These are phyloP conservation scores for Nicotiana sylvestris DNA, from an alignment of 257 asterid species.

Conservation along the genomic window DNA sequence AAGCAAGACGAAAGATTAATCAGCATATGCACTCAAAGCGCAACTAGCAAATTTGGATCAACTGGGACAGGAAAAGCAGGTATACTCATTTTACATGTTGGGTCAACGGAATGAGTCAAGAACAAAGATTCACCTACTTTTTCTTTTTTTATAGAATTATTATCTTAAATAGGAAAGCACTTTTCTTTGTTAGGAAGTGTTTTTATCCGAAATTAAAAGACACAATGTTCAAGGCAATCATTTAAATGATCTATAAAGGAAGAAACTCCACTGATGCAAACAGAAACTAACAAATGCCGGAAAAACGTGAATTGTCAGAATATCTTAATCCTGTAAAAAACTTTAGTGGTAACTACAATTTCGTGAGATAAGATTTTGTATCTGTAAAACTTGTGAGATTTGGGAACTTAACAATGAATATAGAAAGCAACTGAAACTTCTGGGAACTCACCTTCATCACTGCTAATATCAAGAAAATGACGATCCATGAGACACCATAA, in stretches of 20 bases:
- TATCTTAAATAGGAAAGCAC: not conserved
- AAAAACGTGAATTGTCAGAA: not conserved
- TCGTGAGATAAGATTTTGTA: not conserved
- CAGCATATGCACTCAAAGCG: not conserved
- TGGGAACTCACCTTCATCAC: slow-evolving; percentile 59
- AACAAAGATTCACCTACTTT: not conserved
- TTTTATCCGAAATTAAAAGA: not conserved
- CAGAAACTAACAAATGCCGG: not conserved
- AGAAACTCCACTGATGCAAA: not conserved
- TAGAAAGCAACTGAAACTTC: not conserved
- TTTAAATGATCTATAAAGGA: not conserved
- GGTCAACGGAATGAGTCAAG: not conserved
- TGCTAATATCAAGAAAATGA: slow-evolving; percentile 53
- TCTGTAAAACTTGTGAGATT: not conserved
- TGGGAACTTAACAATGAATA: slow-evolving; percentile 1
- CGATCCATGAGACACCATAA: slow-evolving; percentile 82
- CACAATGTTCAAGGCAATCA: not conserved
- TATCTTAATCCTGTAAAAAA: not conserved
- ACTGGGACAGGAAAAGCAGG: not conserved
- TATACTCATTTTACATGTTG: not conserved
- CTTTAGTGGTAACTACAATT: not conserved
- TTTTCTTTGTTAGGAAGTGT: not conserved
- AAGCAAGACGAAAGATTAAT: not conserved
- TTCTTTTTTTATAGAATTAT: too few relatives aligned
- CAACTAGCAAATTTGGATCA: not conserved